A percentile compares a stretch with the other conserved stretches of the same genome.
phyloP scores from a whole-genome alignment of 805 yeast genomes.

The Lipomyces oligophaga region DNA sequence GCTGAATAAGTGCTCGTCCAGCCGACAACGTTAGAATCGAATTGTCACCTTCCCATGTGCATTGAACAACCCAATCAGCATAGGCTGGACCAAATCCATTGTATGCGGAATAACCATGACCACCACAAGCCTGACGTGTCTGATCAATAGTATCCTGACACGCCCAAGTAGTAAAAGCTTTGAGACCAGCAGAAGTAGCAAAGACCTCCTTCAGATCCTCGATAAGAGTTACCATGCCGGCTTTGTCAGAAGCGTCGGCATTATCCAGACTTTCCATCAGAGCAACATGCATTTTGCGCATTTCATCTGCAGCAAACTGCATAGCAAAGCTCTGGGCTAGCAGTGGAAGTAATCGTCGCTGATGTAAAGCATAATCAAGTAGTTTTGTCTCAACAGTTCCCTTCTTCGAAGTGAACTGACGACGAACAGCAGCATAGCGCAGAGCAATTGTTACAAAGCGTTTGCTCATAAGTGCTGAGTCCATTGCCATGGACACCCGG shows the following conservation, averaged over 20 bases:
- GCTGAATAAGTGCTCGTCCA: constrained; percentile 70
- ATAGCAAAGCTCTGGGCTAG: constrained; percentile 75
- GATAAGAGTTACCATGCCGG: constrained; percentile 50
- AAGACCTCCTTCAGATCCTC: constrained; percentile 66
- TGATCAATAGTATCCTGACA: constrained; percentile 78
- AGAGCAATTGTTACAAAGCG: constrained; percentile 79
- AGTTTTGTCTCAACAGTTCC: constrained; percentile 62
- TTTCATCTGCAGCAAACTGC: constrained; percentile 63
- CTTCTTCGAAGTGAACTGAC: constrained; percentile 64
- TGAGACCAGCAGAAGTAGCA: constrained; percentile 79
- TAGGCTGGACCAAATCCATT: constrained; percentile 85
- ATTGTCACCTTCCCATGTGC: constrained; percentile 98
- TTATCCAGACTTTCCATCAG: constrained; percentile 50
- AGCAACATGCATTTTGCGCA: constrained; percentile 49
- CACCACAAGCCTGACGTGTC: constrained; percentile 91
- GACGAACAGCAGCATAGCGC: constrained; percentile 84
- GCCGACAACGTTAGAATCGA: constrained; percentile 77
- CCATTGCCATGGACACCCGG: constrained; percentile 84
- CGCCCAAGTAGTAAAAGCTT: constrained; percentile 87
- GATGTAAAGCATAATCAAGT: constrained; percentile 84
- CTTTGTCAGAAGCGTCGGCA: constrained; percentile 43
- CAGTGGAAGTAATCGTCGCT: constrained; percentile 80
- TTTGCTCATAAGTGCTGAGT: constrained; percentile 75
- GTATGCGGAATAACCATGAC: constrained; percentile 93
- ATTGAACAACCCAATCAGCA: constrained; percentile 94